A percentile compares a stretch with the other conserved stretches of the same genome.
phyloP scores from a whole-genome alignment of 371 early-diverging fungal genomes.

The Rhizopus sp. region DNA sequence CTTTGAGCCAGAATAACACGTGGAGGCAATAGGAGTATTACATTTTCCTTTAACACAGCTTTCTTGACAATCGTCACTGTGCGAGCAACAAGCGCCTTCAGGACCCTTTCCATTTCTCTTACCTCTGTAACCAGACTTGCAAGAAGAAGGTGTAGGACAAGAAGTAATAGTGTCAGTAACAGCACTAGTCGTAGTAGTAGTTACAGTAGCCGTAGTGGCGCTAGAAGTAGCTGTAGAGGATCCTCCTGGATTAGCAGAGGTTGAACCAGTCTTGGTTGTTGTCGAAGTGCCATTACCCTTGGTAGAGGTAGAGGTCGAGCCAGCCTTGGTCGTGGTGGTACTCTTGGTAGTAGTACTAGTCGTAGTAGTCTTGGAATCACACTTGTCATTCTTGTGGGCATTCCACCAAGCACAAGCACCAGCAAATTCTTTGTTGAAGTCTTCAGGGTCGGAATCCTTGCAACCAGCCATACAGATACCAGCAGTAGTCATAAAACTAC shows the following conservation, averaged over 20 bases:
- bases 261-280: background rate
- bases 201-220: background rate
- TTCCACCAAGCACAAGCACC: constrained; percentile 30
- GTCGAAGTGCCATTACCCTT: background rate
- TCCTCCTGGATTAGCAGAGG: background rate
- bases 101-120: constrained; percentile 9
- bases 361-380: constrained; percentile 11
- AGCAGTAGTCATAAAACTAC: constrained; percentile 36
- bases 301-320: background rate
- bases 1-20: constrained; percentile 7
- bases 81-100: constrained; percentile 15
- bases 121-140: constrained; percentile 14
- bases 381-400: constrained; percentile 20
- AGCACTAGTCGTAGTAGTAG: constrained; percentile 4
- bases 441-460: constrained; percentile 20
- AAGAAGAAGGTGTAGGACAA: constrained; percentile 1
- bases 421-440: constrained; percentile 24
- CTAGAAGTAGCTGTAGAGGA: constrained; percentile 6
- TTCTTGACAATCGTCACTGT: constrained; percentile 15
- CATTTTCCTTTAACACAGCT: constrained; percentile 13
- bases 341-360: constrained; percentile 6
- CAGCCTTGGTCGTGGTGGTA: constrained; percentile 2
- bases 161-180: constrained; percentile 8
- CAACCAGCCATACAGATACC: constrained; percentile 43
- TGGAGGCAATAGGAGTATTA: constrained; percentile 2